Evolutionary conservation across 176 grass and related monocot genomes (phyloP).

Genomic region (Bromus sterilis): DNA sequence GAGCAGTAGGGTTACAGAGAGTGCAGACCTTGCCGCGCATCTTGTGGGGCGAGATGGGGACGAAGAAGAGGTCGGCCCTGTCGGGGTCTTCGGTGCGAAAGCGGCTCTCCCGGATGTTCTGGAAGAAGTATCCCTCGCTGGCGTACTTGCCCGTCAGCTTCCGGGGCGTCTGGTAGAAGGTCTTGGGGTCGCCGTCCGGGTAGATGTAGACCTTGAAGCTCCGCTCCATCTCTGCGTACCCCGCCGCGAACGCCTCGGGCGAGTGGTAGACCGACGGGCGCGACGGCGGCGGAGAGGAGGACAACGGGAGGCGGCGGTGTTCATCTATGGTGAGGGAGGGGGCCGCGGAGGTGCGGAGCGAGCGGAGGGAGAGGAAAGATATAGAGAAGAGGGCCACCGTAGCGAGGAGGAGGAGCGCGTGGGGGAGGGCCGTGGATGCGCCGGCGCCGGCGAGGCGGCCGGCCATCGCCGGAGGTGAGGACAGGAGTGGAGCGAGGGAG

Average conservation of each 20-base stretch:
- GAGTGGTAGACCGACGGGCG: constrained; percentile 46
- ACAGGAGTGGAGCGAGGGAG: neutral
- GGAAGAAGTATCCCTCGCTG: constrained; percentile 97
- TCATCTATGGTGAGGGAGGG: constrained; percentile 6
- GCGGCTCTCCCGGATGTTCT: constrained; percentile 84
- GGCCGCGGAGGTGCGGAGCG: constrained; percentile 36
- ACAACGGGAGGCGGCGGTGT: neutral
- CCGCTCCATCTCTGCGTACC: constrained; percentile 69
- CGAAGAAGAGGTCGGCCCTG: constrained; percentile 74
- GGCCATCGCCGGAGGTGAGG: constrained; percentile 41
- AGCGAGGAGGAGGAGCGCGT: constrained; percentile 34
- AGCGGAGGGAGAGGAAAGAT: constrained; percentile 46
- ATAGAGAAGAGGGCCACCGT: constrained; percentile 38
- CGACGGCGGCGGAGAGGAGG: neutral
- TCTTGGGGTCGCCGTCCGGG: constrained; percentile 87
- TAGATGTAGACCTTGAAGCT: constrained; percentile 82
- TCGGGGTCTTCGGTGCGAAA: constrained; percentile 68
- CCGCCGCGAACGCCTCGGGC: constrained; percentile 36
- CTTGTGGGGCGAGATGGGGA: constrained; percentile 89
- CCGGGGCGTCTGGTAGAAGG: constrained; percentile 92
- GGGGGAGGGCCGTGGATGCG: constrained; percentile 15
- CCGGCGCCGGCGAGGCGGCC: constrained; percentile 26
- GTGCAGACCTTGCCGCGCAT: constrained; percentile 74
- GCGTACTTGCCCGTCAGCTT: constrained; percentile 97
- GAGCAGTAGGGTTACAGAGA: neutral